phyloP scores from a whole-genome alignment of 495 filamentous ascomycete genomes.

The Aspergillus egyptiacus region DNA sequence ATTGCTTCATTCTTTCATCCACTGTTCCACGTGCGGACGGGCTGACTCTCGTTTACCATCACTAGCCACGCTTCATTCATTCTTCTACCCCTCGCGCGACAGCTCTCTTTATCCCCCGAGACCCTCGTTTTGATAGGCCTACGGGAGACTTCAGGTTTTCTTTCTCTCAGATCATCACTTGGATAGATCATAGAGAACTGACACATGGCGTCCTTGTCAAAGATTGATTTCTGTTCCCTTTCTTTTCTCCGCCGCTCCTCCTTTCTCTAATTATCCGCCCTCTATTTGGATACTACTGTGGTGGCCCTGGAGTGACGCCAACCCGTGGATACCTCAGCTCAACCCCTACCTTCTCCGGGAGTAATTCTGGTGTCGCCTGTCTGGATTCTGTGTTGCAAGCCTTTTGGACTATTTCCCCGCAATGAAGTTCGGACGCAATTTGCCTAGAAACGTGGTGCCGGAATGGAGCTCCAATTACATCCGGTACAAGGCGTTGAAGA shows the following conservation, averaged over 20 bases:
- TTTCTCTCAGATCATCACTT: conserved; percentile 6
- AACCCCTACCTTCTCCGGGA: background rate
- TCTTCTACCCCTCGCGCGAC: background rate
- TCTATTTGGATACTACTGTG: no score
- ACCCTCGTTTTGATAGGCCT: background rate
- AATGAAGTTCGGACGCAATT: conserved; percentile 82
- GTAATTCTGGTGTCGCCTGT: background rate
- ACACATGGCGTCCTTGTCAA: conserved; percentile 21
- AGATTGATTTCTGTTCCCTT: conserved; percentile 12
- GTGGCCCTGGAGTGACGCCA: no score
- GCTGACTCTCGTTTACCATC: conserved; percentile 8
- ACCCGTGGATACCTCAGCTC: no score
- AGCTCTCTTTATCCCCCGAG: background rate
- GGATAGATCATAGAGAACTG: no score
- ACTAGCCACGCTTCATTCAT: background rate
- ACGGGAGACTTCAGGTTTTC: conserved; percentile 8
- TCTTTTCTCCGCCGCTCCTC: conserved; percentile 1
- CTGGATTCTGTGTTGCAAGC: background rate
- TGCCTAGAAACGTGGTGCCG: conserved; percentile 89
- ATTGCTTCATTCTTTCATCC: conserved; percentile 8
- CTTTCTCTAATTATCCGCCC: conserved; percentile 3
- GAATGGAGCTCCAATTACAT: conserved; percentile 94
- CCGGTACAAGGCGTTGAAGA: conserved; percentile 93
- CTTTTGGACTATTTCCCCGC: conserved; percentile 13
- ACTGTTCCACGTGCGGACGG: conserved; percentile 17